phyloP scores from a whole-genome alignment of 2,329 filamentous ascomycete species.

The Fusarium graminum region DNA sequence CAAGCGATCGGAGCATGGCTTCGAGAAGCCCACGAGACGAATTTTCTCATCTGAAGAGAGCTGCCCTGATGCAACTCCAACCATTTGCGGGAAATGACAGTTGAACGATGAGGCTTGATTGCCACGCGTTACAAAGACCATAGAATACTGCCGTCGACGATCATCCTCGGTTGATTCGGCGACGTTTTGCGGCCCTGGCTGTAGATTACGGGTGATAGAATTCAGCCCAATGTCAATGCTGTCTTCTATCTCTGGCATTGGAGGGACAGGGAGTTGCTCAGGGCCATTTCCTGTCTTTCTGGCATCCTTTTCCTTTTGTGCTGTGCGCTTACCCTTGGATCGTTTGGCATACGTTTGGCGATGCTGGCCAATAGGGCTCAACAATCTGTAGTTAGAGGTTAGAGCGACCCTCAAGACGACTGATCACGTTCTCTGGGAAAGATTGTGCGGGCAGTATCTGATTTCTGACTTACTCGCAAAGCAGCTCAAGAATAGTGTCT shows the following conservation, averaged over 20 bases:
- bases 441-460: not conserved
- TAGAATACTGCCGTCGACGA: constrained; percentile 56
- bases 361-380: constrained; percentile 74
- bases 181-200: constrained; percentile 54
- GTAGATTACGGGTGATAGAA: constrained; percentile 71
- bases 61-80: constrained; percentile 63
- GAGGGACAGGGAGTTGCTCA: constrained; percentile 51
- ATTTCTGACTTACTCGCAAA: constrained; percentile 69
- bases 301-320: constrained; percentile 63
- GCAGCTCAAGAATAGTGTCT: constrained; percentile 73
- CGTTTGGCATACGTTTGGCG: constrained; percentile 65
- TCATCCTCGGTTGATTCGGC: constrained; percentile 1
- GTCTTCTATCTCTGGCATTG: constrained; percentile 64
- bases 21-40: constrained; percentile 73
- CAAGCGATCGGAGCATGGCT: constrained; percentile 69
- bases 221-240: constrained; percentile 75
- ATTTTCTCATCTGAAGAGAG: constrained; percentile 57
- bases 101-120: constrained; percentile 70
- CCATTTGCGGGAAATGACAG: constrained; percentile 70
- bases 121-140: constrained; percentile 70
- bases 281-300: constrained; percentile 42
- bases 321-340: constrained; percentile 71
- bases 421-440: not conserved
- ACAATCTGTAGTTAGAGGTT: constrained; percentile 60
- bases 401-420: constrained; percentile 6